Evolutionary conservation across 805 yeast species (phyloP), one percentile per base, ranked within the genome.

Genomic region (Yarrowia bubula): DNA sequence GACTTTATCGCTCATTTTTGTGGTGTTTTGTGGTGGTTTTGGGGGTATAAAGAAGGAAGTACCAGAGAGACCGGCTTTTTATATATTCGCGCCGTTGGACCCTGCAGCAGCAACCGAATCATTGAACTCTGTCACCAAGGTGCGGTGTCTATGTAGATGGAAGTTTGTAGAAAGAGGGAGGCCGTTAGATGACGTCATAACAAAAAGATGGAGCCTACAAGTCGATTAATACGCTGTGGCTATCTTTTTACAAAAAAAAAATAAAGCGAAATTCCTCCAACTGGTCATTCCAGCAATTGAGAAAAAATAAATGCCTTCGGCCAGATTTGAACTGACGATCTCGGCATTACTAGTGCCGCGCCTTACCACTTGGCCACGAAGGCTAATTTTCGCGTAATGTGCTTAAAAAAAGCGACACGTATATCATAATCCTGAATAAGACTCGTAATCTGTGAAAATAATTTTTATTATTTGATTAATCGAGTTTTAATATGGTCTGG

Each of bases 281-380:
- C 13, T 38, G 28, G 28, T 22, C 28, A 22, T 22, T 22, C 28
- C 28, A 22, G 28, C 28, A 22, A 22, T 14, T 14, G 14, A 4
- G 2, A 31, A 31, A 46, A 55, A 55, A 11, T 6, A 31, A 28
- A 5, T 55, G 61, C 61, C 61, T 55, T 55, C 61, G 61, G 41
- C 61, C 61, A 55, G 61, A 55, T 55, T 55, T 55, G 61, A 55
- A 55, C 61, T 55, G 61, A 55, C 41, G 61, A 55, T 55, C 61
- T 55, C 61, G 13, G 61, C 61, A 55, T 55, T 55, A 55, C 61
- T 55, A 55, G 61, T 55, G 61, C 61, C 13, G 61, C 61, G 61
- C 61, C 61, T 55, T 55, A 55, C 61, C 61, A 55, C 61, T 55
- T 55, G 61, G 61, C 61, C 61, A 55, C 61, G 61, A 55, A 55